Base-by-base conservation (phyloP, 1,139 yeast genomes). In the Tardiomyces blankii region DNA sequence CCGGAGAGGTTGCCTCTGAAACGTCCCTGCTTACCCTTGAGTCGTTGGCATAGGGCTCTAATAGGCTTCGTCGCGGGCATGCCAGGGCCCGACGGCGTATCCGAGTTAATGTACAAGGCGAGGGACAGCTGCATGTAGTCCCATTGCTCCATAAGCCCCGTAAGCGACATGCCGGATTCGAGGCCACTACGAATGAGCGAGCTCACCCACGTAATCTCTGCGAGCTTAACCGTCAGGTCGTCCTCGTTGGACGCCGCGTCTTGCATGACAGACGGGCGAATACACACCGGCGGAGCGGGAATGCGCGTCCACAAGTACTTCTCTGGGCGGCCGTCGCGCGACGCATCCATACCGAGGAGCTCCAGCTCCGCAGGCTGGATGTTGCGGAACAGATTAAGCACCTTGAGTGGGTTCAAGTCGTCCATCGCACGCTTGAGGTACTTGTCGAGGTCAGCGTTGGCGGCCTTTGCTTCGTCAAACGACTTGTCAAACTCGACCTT, bases 241-340 rank as follows among this genome's bases (percentile, higher is more conserved):
- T 93, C 99, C 69, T 93, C 99, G 65, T 93, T 93, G 35, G 94
- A 82, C 1, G 86, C 82, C 41, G 89, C 87, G 49, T 91, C 95
- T 62, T 87, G 93, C 88, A 87, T 87, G 33, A 93, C 97, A 6
- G 97, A 89, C 1, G 99, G 99, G 56, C 99, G 78, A 47, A 93
- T 91, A 72, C 98, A 93, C 19, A 93, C 96, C 0, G 99, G 99
- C 1, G 99, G 98, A 0, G 97, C 98, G 0, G 98, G 98, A 46
- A 93, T 73, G 62, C 89, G 93, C 58, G 95, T 76, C 99, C 98
- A 93, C 42, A 93, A 78, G 63, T 89, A 91, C 77, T 84, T 87
- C 65, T 91, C 98, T 1, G 98, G 98, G 53, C 98, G 75, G 39
- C 97, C 96, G 33, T 89, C 87, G 54, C 80, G 74, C 3, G 85